phyloP scores from a whole-genome alignment of 2,329 filamentous ascomycete species.

The Exophiala oligosperma region DNA sequence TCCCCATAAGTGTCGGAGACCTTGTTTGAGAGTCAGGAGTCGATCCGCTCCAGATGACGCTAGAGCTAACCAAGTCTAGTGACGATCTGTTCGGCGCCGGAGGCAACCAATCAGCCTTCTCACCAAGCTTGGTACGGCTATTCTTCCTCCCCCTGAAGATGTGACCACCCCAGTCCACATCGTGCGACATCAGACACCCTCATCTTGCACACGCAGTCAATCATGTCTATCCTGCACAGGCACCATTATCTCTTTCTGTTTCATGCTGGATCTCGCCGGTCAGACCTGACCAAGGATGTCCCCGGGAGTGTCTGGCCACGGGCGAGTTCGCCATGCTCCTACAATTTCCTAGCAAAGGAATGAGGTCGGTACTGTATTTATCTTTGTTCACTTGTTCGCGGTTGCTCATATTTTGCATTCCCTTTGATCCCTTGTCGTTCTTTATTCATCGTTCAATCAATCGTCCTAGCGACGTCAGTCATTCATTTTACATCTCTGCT shows the following conservation, averaged over 20 bases:
- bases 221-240: background rate
- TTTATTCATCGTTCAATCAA: slow-evolving; percentile 11
- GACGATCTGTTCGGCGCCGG: background rate
- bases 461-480: slow-evolving; percentile 28
- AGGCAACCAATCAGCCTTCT: slow-evolving; percentile 1
- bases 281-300: background rate
- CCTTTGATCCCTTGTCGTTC: slow-evolving; percentile 19
- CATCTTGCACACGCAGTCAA: background rate
- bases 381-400: slow-evolving; percentile 3
- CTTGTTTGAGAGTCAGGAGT: background rate
- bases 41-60: background rate
- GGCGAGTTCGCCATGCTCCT: slow-evolving; percentile 13
- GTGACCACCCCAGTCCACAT: background rate
- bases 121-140: background rate
- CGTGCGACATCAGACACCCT: slow-evolving; percentile 9
- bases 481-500: slow-evolving; percentile 15
- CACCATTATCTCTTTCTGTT: slow-evolving; percentile 11
- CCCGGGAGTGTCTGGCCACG: slow-evolving; percentile 6
- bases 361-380: background rate
- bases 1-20: background rate
- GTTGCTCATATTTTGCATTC: slow-evolving; percentile 9
- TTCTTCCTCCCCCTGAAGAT: background rate
- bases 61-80: background rate
- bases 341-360: slow-evolving; percentile 23
- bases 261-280: slow-evolving; percentile 20